Conservation (phyloP, 2,329 filamentous ascomycete genomes). For the Bipolaris cookei region DNA sequence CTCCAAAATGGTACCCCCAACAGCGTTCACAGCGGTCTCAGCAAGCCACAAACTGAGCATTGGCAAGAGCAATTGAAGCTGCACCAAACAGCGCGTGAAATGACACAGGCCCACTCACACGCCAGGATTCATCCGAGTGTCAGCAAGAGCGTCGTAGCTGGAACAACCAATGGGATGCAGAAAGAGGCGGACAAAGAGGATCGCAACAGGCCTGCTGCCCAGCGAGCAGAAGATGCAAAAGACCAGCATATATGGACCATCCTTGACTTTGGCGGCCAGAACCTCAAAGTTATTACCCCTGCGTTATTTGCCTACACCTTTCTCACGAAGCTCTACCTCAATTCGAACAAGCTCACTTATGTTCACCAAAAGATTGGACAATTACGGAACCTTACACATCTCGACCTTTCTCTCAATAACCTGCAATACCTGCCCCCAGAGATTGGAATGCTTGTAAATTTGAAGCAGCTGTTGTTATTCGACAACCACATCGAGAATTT, state of each 20-base stretch:
- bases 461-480: conserved; percentile 84
- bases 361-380: conserved; percentile 84
- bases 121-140: conserved; percentile 73
- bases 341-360: conserved; percentile 84
- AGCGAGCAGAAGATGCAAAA: conserved; percentile 51
- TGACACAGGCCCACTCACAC: conserved; percentile 75
- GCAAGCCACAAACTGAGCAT: conserved; percentile 69
- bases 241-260: conserved; percentile 83
- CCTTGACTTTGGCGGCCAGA: conserved; percentile 95
- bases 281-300: conserved; percentile 78
- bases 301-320: conserved; percentile 87
- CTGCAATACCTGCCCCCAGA: conserved; percentile 82
- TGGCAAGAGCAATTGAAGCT: conserved; percentile 88
- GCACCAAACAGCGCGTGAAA: conserved; percentile 74
- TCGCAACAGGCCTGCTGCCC: conserved; percentile 70
- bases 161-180: conserved; percentile 58
- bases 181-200: conserved; percentile 61
- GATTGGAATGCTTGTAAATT: conserved; percentile 93
- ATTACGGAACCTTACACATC: conserved; percentile 77
- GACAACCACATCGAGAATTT: conserved; percentile 86
- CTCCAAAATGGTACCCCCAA: conserved; percentile 65
- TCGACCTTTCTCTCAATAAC: conserved; percentile 90
- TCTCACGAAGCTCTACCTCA: conserved; percentile 88
- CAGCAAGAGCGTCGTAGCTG: conserved; percentile 69
- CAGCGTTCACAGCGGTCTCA: conserved; percentile 62